Evolutionary conservation across 805 yeast genomes (phyloP).

Genomic region (Crinitomyces ghanaensis): DNA sequence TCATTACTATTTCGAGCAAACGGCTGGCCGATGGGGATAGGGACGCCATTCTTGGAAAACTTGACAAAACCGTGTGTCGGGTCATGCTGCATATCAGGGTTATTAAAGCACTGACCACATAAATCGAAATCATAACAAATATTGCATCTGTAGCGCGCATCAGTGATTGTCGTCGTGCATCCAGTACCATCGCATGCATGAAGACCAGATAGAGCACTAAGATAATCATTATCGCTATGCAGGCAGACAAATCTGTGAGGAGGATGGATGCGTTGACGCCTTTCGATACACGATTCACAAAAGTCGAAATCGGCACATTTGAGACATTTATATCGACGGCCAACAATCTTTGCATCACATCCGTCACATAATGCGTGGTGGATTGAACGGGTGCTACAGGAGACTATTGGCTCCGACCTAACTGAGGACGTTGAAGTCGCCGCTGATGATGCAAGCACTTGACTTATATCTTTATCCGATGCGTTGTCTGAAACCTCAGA

Average conservation of each 20-base stretch:
- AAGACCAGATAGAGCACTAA: constrained; percentile 1
- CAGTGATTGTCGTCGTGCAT: constrained; percentile 20
- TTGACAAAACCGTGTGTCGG: constrained; percentile 7
- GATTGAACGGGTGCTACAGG: too few relatives aligned
- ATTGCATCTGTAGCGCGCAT: constrained; percentile 38
- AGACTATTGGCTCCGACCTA: too few relatives aligned
- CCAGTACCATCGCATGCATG: constrained; percentile 22
- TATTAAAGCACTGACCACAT: constrained; percentile 29
- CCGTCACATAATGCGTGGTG: constrained; percentile 19
- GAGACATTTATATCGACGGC: constrained; percentile 37
- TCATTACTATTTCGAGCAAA: too few relatives aligned
- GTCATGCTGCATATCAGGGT: not conserved
- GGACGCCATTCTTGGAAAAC: constrained; percentile 5
- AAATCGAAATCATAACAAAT: constrained; percentile 39
- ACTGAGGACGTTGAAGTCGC: too few relatives aligned
- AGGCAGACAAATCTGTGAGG: constrained; percentile 15
- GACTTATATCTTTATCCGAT: not conserved
- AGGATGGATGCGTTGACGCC: constrained; percentile 13
- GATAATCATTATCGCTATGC: constrained; percentile 4
- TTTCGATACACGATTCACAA: constrained; percentile 29
- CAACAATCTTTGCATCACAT: constrained; percentile 23
- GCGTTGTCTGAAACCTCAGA: constrained; percentile 1
- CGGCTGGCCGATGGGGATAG: too few relatives aligned
- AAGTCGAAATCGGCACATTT: constrained; percentile 40
- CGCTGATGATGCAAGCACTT: not conserved